phyloP scores from a whole-genome alignment of 441 rosid species.

The Pelargonium fulgidum region DNA sequence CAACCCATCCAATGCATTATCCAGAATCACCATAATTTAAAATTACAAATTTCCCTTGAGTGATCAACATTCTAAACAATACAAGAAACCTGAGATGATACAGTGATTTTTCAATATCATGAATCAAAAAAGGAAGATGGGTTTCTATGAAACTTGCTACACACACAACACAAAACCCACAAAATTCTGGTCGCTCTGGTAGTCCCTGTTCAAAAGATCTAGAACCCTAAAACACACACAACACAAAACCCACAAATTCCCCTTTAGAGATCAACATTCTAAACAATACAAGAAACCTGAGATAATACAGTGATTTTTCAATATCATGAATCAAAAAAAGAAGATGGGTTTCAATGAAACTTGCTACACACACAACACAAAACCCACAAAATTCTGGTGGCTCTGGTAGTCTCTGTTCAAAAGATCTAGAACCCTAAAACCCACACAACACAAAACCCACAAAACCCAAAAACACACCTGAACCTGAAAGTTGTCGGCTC shows the following conservation, averaged over 20 bases:
- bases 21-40: neutral
- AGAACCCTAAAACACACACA: slow-evolving; percentile 2
- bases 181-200: slow-evolving; percentile 88
- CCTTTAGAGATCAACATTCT: neutral
- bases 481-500: too few relatives aligned
- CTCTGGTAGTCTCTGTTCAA: slow-evolving; percentile 85
- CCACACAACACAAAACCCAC: neutral
- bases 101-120: neutral
- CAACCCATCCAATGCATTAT: neutral
- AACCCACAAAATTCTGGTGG: too few relatives aligned
- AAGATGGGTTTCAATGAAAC: slow-evolving; percentile 23
- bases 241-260: neutral
- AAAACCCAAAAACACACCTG: too few relatives aligned
- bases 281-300: neutral
- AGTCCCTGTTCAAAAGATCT: slow-evolving; percentile 89
- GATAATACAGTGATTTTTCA: neutral
- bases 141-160: slow-evolving; percentile 51
- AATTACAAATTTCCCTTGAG: neutral
- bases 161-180: slow-evolving; percentile 55
- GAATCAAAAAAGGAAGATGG: neutral
- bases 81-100: slow-evolving; percentile 3
- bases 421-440: slow-evolving; percentile 44
- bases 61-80: neutral
- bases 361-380: too few relatives aligned
- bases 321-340: neutral